Conservation (phyloP, 192 early-diverging fungal genomes). For the Entophlyctis helioformis region DNA sequence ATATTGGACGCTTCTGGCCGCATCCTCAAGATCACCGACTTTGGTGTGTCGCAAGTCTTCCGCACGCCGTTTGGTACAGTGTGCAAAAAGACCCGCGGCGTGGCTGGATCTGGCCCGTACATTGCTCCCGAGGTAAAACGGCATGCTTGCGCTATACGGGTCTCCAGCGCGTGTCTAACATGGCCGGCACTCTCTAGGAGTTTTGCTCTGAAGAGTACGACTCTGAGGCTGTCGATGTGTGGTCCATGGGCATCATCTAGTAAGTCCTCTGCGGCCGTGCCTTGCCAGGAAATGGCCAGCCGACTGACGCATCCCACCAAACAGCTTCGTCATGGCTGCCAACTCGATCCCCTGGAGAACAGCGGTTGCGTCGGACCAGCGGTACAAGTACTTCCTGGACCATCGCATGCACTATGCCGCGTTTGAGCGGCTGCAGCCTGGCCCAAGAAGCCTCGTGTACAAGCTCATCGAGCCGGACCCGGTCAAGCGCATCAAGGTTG, state of each 20-base stretch:
- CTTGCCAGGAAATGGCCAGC: background rate
- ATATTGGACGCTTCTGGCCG: constrained; percentile 62
- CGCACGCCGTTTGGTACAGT: constrained; percentile 70
- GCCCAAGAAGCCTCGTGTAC: constrained; percentile 59
- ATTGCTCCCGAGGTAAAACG: constrained; percentile 77
- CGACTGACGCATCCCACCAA: background rate
- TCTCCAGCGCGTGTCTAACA: background rate
- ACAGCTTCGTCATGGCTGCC: constrained; percentile 42
- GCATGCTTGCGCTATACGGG: background rate
- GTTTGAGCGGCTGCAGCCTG: constrained; percentile 57
- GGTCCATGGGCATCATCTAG: constrained; percentile 89
- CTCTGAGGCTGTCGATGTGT: constrained; percentile 79
- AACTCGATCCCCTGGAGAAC: constrained; percentile 45
- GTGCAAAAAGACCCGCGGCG: constrained; percentile 69
- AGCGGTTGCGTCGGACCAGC: constrained; percentile 20
- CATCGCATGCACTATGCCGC: constrained; percentile 49
- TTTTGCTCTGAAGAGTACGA: constrained; percentile 72
- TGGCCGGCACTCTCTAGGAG: constrained; percentile 17
- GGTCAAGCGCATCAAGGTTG: too few species aligned
- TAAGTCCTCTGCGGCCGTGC: constrained; percentile 57
- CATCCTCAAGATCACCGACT: constrained; percentile 95
- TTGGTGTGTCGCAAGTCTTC: constrained; percentile 95
- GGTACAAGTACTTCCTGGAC: constrained; percentile 36
- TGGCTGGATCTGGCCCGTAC: constrained; percentile 91
- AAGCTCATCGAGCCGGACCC: too few species aligned